Conservation (phyloP, 148 eudicot genomes). For the Polygonum aviculare region DNA sequence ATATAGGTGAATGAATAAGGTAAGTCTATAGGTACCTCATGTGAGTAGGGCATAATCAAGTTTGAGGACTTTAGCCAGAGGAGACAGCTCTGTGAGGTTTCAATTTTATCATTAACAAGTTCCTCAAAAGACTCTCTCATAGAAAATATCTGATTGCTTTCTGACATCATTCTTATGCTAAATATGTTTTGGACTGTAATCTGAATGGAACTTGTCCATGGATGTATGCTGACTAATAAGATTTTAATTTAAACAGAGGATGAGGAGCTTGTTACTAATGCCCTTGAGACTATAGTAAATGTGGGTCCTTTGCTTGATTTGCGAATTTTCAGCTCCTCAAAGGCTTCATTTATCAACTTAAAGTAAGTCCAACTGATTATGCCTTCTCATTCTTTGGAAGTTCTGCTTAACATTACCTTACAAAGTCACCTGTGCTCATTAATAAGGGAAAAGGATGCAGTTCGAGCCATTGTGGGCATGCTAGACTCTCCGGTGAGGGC, state of each 20-base stretch:
- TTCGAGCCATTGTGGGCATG: constrained; percentile 79
- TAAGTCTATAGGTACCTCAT: neutral
- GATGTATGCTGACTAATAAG: constrained; percentile 10
- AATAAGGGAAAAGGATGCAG: constrained; percentile 76
- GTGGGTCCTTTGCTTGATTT: constrained; percentile 83
- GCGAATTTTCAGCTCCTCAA: constrained; percentile 85
- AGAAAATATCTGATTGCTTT: neutral
- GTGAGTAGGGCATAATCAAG: neutral
- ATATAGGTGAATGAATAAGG: neutral
- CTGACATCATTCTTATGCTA: constrained; percentile 2
- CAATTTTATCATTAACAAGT: neutral
- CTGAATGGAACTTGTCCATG: neutral
- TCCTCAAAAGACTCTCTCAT: neutral
- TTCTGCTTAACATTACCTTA: constrained; percentile 3
- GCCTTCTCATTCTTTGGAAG: neutral
- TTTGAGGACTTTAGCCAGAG: neutral
- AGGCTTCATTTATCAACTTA: constrained; percentile 77
- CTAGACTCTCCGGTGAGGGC: constrained; percentile 66
- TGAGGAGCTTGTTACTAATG: constrained; percentile 96
- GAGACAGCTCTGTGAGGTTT: neutral
- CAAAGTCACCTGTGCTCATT: neutral
- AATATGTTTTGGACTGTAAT: neutral
- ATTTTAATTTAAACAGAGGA: constrained; percentile 50
- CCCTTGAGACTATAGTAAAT: constrained; percentile 87
- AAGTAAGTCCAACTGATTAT: constrained; percentile 42